Evolutionary conservation across 345 rosid species (phyloP), one percentile per base, ranked within the genome.

Genomic region (Sonneratia alba): DNA sequence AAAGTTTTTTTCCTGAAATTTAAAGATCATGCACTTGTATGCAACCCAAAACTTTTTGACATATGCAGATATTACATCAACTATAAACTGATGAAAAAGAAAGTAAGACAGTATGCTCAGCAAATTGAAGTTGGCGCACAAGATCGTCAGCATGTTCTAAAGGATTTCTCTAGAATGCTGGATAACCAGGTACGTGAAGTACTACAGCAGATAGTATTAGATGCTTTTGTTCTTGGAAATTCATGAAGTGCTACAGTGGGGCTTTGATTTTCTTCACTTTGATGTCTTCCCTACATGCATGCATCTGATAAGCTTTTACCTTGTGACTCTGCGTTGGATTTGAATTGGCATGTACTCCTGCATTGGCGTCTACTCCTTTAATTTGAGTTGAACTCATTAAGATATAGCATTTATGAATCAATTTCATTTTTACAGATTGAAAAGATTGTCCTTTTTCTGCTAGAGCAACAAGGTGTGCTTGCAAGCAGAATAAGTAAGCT

Each of bases 91-190:
- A 96, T 92, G 99, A 96, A 92, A 84, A 91, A 91, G 85, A 96
- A 73, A 78, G 97, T 96, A 79, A 88, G 81, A 77, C 91, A 92
- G 72, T 89, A 96, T 80, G 88, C 84, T 78, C 90, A 78, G 7
- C 97, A 96, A 81, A 92, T 96, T 61, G 86, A 83, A 81, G 86
- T 75, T 53, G 99, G 97, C 72, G 73, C 85, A 63, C 87, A 71
- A 72, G 95, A 96, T 77, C 97, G 89, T 59, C 88, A 83, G 68
- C 90, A 88, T 73, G 99, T 96, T 73, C 96, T 92, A 72, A 96
- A 92, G 88, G 98, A 96, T 84, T 96, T 96, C 90, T 96, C 99
- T 14, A 87, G 89, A 76, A 89, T 92, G 99, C 87, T 96, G 62
- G 99, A 96, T 84, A 83, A 83, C 79, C 93, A 95, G 88, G 99